Base-by-base conservation (phyloP, 2,329 filamentous ascomycete genomes). In the Fusarium sp. region DNA sequence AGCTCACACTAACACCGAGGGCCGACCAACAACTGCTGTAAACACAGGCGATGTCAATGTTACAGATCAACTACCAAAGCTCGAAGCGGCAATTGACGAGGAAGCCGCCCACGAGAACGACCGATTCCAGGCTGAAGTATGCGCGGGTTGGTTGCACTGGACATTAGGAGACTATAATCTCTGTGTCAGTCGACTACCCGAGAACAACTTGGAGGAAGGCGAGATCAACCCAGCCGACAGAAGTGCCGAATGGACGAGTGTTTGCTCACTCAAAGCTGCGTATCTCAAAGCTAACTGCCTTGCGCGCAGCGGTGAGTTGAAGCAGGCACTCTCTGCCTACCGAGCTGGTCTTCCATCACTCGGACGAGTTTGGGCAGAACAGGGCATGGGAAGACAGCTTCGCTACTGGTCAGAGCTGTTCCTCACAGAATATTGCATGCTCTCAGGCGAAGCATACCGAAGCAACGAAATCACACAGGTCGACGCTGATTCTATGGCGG, bases 81-180 rank as follows among this genome's bases (percentile, higher is more conserved):
- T 92, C 8, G 79, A 87, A 60, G 81, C 85, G 47, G 89, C 87
- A 22, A 89, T 93, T 75, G 89, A 91, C 12, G 85, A 86, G 60
- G 91, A 92, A 77, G 83, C 85, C 10, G 79, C 79, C 13, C 83
- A 86, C 73, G 81, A 82, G 18, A 88, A 92, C 79, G 90, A 92
- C 75, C 86, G 83, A 61, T 92, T 96, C 75, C 94, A 98, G 82
- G 95, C 94, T 38, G 91, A 90, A 69, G 91, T 96, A 58, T 96
- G 94, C 81, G 82, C 96, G 50, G 95, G 92, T 62, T 97, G 95
- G 93, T 86, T 98, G 77, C 91, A 97, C 79, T 97, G 93, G 90
- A 89, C 91, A 14, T 83, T 92, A 60, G 91, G 90, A 39, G 92
- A 97, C 75, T 93, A 93, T 73, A 85, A 84, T 2, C 92, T 42